A percentile compares a stretch with the other conserved stretches of the same genome.
phyloP scores from a whole-genome alignment of 1,139 yeast genomes.

The Nadsonia commutata region DNA sequence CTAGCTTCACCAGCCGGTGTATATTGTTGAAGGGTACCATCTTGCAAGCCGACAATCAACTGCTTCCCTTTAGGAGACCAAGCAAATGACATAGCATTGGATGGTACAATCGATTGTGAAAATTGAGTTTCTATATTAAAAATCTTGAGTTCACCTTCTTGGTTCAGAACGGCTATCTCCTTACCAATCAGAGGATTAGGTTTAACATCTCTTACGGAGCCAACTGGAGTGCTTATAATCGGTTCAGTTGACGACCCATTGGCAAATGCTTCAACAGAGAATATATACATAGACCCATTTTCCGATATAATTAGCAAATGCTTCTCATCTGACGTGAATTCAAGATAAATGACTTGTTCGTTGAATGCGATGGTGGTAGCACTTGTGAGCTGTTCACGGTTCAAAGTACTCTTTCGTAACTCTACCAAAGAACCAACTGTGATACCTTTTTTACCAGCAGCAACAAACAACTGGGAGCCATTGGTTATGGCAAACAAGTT shows the following conservation, averaged over 20 bases:
- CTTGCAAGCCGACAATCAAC: constrained; percentile 16
- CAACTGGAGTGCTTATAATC: constrained; percentile 1
- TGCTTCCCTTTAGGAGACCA: constrained; percentile 26
- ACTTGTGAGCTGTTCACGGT: background rate
- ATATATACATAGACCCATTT: constrained; percentile 8
- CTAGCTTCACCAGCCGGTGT: constrained; percentile 16
- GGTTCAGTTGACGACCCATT: constrained; percentile 2
- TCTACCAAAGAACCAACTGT: constrained; percentile 10
- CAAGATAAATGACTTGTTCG: constrained; percentile 6
- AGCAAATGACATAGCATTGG: constrained; percentile 16
- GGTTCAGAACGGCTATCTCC: constrained; percentile 15
- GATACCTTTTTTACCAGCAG: constrained; percentile 13
- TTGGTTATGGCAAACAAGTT: constrained; percentile 12
- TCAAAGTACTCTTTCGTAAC: constrained; percentile 7
- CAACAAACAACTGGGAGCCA: constrained; percentile 10
- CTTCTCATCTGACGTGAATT: constrained; percentile 13
- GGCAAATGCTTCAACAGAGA: constrained; percentile 1
- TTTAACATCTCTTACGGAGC: constrained; percentile 8
- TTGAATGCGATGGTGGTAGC: background rate
- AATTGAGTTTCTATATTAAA: constrained; percentile 6
- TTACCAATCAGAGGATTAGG: constrained; percentile 12
- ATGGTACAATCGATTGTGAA: constrained; percentile 7
- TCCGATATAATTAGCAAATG: constrained; percentile 8
- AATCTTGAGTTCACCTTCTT: constrained; percentile 10
- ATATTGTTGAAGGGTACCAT: constrained; percentile 17